These are phyloP conservation scores for Arthrobotrys iridis DNA, from an alignment of 2,329 filamentous ascomycete genomes.

Conservation along the genomic window DNA sequence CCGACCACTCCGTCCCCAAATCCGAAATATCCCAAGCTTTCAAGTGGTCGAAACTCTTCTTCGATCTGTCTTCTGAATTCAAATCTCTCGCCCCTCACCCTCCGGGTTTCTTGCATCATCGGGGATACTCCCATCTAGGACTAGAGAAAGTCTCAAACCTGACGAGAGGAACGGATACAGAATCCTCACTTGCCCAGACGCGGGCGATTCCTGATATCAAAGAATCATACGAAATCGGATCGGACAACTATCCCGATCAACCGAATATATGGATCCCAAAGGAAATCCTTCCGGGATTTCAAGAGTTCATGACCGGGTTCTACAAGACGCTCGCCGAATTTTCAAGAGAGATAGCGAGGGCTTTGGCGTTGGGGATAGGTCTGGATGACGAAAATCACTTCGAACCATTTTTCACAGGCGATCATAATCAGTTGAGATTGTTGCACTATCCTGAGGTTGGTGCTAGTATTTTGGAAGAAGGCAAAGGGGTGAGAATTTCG, in stretches of 20 bases:
- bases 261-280: constrained; percentile 63
- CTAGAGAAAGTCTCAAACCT: constrained; percentile 63
- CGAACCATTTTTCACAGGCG: constrained; percentile 62
- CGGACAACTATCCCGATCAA: constrained; percentile 60
- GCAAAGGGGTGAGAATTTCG: constrained; percentile 62
- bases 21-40: constrained; percentile 38
- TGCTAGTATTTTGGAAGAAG: constrained; percentile 60
- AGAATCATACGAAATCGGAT: constrained; percentile 64
- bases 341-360: constrained; percentile 60
- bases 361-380: constrained; percentile 60
- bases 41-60: constrained; percentile 34
- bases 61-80: constrained; percentile 16
- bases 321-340: constrained; percentile 63
- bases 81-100: constrained; percentile 42
- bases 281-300: constrained; percentile 61
- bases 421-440: constrained; percentile 64
- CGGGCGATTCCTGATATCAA: constrained; percentile 54
- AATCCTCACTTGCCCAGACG: background rate
- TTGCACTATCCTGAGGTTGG: constrained; percentile 64
- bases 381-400: constrained; percentile 61
- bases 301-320: constrained; percentile 62
- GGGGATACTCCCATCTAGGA: constrained; percentile 65
- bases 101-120: constrained; percentile 60
- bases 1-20: constrained; percentile 21
- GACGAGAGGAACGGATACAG: background rate